A percentile compares a stretch with the other conserved stretches of the same genome.
These are phyloP conservation scores for Hygrophila difformis DNA, from an alignment of 257 asterid species.

Conservation along the genomic window DNA sequence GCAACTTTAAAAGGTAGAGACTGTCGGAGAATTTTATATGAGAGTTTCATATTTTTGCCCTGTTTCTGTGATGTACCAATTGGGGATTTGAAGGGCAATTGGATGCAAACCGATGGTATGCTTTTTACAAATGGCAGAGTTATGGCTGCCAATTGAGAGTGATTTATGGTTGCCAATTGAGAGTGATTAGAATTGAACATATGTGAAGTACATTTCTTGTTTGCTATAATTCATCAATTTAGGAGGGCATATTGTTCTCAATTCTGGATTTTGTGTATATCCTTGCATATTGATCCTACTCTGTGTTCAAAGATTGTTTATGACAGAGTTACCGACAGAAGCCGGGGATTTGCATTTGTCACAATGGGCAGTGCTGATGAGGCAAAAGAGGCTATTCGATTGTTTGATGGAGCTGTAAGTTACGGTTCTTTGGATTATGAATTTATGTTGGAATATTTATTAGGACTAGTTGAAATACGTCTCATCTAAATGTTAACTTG, in stretches of 20 bases:
- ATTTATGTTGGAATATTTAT: background rate
- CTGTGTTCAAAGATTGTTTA: conserved; percentile 51
- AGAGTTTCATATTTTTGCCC: no score
- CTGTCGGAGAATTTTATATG: no score
- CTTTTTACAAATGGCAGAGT: background rate
- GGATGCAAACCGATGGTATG: conserved; percentile 5
- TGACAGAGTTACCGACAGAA: conserved; percentile 78
- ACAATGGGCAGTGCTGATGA: conserved; percentile 78
- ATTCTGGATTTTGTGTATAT: conserved; percentile 4
- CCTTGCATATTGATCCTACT: no score
- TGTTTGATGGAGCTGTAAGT: conserved; percentile 92
- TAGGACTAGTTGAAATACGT: background rate
- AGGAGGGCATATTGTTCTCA: background rate
- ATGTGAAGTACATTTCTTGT: background rate
- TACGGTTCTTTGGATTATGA: background rate
- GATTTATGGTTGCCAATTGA: background rate
- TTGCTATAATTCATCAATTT: no score
- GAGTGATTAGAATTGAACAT: no score
- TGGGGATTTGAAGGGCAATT: no score
- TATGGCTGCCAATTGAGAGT: background rate
- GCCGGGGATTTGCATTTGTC: conserved; percentile 89
- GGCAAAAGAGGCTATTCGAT: conserved; percentile 74
- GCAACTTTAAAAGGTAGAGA: no score
- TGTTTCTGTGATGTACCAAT: no score
- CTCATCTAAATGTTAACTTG: background rate